Base-by-base conservation (phyloP, 2,329 filamentous ascomycete genomes). In the Phaeosphaeriaceae sp. region DNA sequence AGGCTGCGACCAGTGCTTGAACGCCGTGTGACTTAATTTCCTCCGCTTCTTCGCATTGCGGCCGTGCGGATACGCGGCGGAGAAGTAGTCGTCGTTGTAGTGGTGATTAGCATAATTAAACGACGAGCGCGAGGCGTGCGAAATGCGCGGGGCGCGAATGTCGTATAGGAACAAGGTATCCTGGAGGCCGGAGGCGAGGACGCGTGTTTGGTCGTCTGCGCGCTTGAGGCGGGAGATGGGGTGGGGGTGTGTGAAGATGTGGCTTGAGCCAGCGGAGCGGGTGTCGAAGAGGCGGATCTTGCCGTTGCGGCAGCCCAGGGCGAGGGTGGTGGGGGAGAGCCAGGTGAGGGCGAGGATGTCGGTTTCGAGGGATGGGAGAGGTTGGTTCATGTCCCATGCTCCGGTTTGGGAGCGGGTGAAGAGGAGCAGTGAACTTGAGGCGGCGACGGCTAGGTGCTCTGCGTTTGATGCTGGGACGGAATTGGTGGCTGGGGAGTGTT, bases 311-410 rank as follows among this genome's bases (percentile, higher is more conserved):
- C 61, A 59, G 6, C 73, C 74, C 2, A 68, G 46, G 2, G 63
- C 63, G 16, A 76, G 32, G 6, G 63, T 64, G 6, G 54, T 69
- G 9, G 58, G 52, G 1, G 57, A 63, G 2, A 74, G 54, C 73
- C 72, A 76, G 16, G 66, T 57, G 3, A 75, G 33, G 0, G 71
- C 56, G 7, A 73, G 56, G 11, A 74, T 54, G 32, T 75, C 71
- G 4, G 63, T 54, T 0, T 50, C n/a, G 1, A 61, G 39, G 6
- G 48, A 33, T n/a, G 57, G 30, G 1, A 59, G 37, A 0, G 39
- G 37, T 1, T 44, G 55, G 3, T 42, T 29, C 1, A 44, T 46
- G 47, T 66, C 49, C 67, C 63, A 74, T 7, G 42, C 37, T 29
- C 60, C 66, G 17, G 48, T 33, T 28, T 46, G 45, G 2, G 52